Base-by-base conservation (phyloP, 2,329 filamentous ascomycete genomes). In the Fusarium pseudonygamai region DNA sequence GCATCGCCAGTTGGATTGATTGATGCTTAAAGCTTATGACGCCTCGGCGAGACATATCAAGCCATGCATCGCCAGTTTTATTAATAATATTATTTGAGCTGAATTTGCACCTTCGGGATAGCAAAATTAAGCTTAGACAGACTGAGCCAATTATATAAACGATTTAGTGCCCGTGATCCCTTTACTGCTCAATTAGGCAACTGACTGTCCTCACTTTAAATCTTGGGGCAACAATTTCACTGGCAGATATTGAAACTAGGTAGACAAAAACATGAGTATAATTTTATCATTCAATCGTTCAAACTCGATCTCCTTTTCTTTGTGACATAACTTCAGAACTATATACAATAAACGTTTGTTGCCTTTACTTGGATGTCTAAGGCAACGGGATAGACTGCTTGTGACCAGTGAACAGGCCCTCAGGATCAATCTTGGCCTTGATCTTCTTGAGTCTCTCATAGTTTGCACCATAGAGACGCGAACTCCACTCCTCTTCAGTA, bases 391-490 rank as follows among this genome's bases (percentile, higher is more conserved):
- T 78, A 0, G 76, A 71, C 34, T 78, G 73, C 10, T 56, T 64
- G 20, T 78, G 74, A 40, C 67, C 75, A 14, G 58, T 67, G 4
- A 78, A 78, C 18, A 78, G 34, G 6, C 63, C 76, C 22, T 77
- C 65, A 1, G 76, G 76, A 16, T 78, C 76, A 34, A 67, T 45
- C 2, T 34, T 43, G 5, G 72, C 64, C 55, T 78, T 78, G 24
- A 78, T 74, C 57, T 75, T 36, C 67, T 75, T 72, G 6, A 78
- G 53, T 4, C 65, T 63, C 15, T 68, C 50, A 45, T 67, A 78
- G 64, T 78, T 78, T 7, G 45, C 63, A 5, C 58, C 76, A 30
- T 78, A 77, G 0, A 77, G 63, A 34, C 75, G 75, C 16, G 75
- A 77, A 18, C 71, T 77, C 76, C 74, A 77, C 20, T 78, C 76